These are phyloP conservation scores for Aspergillus funiculosus DNA, from an alignment of 495 filamentous ascomycete genomes.

Conservation along the genomic window DNA sequence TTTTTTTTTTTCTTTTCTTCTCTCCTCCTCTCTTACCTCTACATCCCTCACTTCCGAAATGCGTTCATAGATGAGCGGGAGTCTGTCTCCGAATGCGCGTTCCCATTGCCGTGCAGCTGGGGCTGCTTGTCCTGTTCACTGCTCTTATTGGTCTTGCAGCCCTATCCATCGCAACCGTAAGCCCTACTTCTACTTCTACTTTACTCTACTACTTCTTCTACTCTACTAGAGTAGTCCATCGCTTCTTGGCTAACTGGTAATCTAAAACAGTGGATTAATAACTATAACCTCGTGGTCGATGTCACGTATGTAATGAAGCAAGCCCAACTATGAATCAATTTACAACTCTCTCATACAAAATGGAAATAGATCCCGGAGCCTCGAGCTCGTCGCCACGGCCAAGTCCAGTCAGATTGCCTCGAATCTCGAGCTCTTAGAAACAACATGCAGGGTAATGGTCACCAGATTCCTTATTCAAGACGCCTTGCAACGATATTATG, in stretches of 20 bases:
- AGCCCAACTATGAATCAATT: constrained; percentile 3
- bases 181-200: too few species aligned
- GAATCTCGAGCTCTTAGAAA: constrained; percentile 67
- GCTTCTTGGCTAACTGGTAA: constrained; percentile 23
- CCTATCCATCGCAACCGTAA: constrained; percentile 58
- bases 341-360: not conserved
- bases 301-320: too few species aligned
- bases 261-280: constrained; percentile 56
- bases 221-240: not conserved
- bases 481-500: constrained; percentile 57
- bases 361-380: constrained; percentile 42
- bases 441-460: constrained; percentile 58
- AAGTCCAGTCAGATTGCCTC: constrained; percentile 77
- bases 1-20: too few species aligned
- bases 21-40: too few species aligned
- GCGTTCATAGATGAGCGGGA: constrained; percentile 1
- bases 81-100: constrained; percentile 56
- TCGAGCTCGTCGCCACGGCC: constrained; percentile 74
- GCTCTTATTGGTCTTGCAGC: constrained; percentile 62
- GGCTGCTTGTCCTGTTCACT: constrained; percentile 63
- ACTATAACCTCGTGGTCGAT: constrained; percentile 64
- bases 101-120: constrained; percentile 77
- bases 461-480: constrained; percentile 63
- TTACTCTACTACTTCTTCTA: too few species aligned
- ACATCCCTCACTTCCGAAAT: too few species aligned